phyloP scores from a whole-genome alignment of 2,329 filamentous ascomycete genomes.

The Triangularia setosa region DNA sequence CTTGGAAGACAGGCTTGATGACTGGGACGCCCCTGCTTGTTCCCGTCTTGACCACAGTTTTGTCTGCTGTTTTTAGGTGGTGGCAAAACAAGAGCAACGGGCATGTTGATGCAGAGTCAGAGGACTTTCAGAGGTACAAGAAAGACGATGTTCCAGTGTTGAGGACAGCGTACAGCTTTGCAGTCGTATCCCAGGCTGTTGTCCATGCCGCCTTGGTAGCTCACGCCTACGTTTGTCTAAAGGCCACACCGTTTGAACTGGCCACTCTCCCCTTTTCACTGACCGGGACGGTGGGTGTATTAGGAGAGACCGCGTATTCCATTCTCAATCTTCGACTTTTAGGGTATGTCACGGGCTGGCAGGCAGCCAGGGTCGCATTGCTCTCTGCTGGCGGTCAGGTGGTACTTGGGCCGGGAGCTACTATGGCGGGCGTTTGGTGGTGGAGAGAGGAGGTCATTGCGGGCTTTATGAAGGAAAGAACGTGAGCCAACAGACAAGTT shows the following conservation, averaged over 20 bases:
- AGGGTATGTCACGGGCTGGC: background rate
- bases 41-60: background rate
- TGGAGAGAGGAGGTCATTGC: background rate
- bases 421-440: background rate
- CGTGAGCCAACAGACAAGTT: too few relatives aligned
- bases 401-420: background rate
- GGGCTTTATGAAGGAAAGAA: background rate
- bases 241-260: background rate
- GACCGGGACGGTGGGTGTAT: background rate
- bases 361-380: background rate
- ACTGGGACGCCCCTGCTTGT: background rate
- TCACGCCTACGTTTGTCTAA: background rate
- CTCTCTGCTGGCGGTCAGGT: background rate
- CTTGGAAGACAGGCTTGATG: background rate
- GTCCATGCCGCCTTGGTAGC: background rate
- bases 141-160: background rate
- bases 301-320: background rate
- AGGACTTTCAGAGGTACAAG: background rate
- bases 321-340: background rate
- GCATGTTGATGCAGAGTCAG: background rate
- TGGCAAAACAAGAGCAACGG: background rate
- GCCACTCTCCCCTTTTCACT: background rate
- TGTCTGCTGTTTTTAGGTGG: background rate
- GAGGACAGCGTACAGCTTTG: background rate
- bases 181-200: background rate